These are phyloP conservation scores for Entoloma clypeatum DNA, from an alignment of 1,284 basidiomycete species.

Conservation along the genomic window DNA sequence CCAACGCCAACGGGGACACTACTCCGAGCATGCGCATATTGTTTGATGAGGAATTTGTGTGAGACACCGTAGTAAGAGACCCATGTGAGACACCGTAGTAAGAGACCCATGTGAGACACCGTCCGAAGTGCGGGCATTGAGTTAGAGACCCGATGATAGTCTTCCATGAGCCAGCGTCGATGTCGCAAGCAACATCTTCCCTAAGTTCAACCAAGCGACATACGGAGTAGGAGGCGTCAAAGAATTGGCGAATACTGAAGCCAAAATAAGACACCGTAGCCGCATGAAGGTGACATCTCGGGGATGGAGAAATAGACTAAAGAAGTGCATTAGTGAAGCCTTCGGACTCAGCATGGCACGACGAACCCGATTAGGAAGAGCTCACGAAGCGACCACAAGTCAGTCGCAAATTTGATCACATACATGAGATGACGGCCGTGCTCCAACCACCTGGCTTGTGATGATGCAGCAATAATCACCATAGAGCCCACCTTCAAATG, in stretches of 20 bases:
- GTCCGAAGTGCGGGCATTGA: background rate
- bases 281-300: constrained; percentile 8
- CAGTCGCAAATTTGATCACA: constrained; percentile 3
- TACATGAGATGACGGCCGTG: background rate
- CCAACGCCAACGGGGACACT: constrained; percentile 8
- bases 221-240: constrained; percentile 4
- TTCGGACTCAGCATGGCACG: background rate
- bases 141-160: background rate
- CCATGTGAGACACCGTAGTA: constrained; percentile 4
- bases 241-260: constrained; percentile 12
- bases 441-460: constrained; percentile 11
- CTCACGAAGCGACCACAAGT: background rate
- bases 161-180: background rate
- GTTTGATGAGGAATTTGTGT: constrained; percentile 3
- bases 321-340: constrained; percentile 6
- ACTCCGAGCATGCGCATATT: background rate
- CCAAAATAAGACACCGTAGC: constrained; percentile 12
- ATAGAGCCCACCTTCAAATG: too few species aligned
- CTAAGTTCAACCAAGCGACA: background rate
- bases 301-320: constrained; percentile 14
- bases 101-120: constrained; percentile 6
- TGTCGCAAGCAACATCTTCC: background rate
- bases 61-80: constrained; percentile 3
- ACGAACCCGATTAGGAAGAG: constrained; percentile 8
- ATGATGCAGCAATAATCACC: constrained; percentile 10